These are phyloP conservation scores for Spatholobus suberectus DNA, from an alignment of 306 rosid species.

Conservation along the genomic window DNA sequence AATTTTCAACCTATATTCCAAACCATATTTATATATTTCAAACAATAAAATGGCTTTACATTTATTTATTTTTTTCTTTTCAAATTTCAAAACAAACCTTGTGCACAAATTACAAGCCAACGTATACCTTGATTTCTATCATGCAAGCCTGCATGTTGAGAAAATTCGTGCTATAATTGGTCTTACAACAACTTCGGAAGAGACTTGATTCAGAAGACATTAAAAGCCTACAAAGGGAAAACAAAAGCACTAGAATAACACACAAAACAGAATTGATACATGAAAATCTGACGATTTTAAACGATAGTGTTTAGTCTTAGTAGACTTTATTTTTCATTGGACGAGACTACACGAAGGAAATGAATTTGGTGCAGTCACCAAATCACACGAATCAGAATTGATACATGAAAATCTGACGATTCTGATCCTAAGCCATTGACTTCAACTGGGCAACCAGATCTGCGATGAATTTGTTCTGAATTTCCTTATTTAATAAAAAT, in stretches of 20 bases:
- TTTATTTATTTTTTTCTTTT: too few relatives aligned
- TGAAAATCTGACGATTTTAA: not conserved
- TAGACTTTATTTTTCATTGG: not conserved
- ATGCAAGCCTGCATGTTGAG: too few relatives aligned
- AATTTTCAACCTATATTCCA: too few relatives aligned
- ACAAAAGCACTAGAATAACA: not conserved
- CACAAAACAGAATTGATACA: not conserved
- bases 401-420: too few relatives aligned
- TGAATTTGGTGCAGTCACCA: too few relatives aligned
- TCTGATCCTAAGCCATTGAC: constrained; percentile 39
- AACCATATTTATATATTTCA: too few relatives aligned
- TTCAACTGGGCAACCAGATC: constrained; percentile 40
- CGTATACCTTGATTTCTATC: too few relatives aligned
- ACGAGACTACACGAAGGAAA: not conserved
- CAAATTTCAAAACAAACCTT: too few relatives aligned
- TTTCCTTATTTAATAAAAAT: constrained; percentile 41
- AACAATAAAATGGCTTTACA: too few relatives aligned
- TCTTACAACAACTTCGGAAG: not conserved
- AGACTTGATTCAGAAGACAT: too few relatives aligned
- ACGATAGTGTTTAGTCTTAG: not conserved
- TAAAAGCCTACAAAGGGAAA: not conserved
- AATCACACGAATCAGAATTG: too few relatives aligned
- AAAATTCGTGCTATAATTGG: not conserved
- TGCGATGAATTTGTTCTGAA: constrained; percentile 47
- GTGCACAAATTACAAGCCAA: too few relatives aligned